Base-by-base conservation (phyloP, 1,284 basidiomycete genomes). In the Athelia sp. region DNA sequence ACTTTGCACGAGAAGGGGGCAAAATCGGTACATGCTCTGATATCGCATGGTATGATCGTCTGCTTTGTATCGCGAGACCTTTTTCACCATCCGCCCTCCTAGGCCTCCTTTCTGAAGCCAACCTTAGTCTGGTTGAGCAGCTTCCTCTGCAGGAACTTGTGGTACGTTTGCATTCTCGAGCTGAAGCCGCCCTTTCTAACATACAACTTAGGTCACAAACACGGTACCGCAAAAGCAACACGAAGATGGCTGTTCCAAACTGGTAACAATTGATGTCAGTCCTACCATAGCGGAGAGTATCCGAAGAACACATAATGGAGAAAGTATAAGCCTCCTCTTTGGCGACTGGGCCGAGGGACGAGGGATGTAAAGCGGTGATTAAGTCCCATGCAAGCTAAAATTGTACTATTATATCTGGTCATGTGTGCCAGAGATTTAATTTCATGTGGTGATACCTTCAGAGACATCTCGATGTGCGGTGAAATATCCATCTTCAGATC, bases 211-310 rank as follows among this genome's bases (percentile, higher is more conserved):
- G 69, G 71, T 73, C 29, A 74, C 74, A 32, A 76, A 76, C 60
- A 75, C 71, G 14, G 70, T 75, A 49, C 71, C 69, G 24, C 72
- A 77, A 65, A 66, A 53, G 23, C 64, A 69, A 54, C 70, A 76
- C 55, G 72, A 78, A 54, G 68, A 59, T 9, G 61, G 64, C 19
- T 84, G 83, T 61, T 67, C 75, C 4, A 90, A 90, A 60, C 69
- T 91, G 23, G 73, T 81, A 48, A 81, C 82, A 48, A 76, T 99
- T 62, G 96, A 98, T 68, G 83, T 98, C 56, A 88, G 86, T 53
- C 84, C 91, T 1, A 90, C 92, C 40, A 88, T 99, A 50, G 91
- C 95, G 10, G 96, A 99, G 74, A 93, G 90, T 61, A 98, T 99
- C 56, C 87, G 97, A 44, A 76, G 96, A 57, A 97, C 94, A 18